Conservation (phyloP, 2,329 filamentous ascomycete genomes). For the Pezicula radicicola region DNA sequence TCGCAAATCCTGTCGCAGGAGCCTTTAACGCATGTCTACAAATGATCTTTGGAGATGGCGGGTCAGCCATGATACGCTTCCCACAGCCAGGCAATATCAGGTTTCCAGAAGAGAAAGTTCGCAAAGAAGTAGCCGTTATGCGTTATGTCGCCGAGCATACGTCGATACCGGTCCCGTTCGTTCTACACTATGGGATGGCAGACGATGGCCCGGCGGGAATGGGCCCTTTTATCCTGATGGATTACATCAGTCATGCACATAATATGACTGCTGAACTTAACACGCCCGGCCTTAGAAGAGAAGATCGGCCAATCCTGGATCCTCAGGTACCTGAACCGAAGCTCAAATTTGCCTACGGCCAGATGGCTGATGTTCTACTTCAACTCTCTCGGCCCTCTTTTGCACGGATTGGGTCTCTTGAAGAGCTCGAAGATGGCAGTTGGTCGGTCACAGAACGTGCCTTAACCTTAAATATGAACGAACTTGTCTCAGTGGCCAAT, state of each 20-base stretch:
- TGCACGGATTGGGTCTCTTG: conserved; percentile 35
- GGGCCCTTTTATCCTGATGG: conserved; percentile 34
- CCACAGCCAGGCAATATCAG: conserved; percentile 3
- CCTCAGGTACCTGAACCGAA: conserved; percentile 29
- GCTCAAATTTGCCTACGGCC: conserved; percentile 32
- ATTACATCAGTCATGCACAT: conserved; percentile 24
- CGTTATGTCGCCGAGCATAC: conserved; percentile 17
- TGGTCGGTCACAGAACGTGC: conserved; percentile 30
- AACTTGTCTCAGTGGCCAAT: conserved; percentile 25
- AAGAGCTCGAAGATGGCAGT: conserved; percentile 18
- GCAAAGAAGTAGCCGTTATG: conserved; percentile 25
- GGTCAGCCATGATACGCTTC: conserved; percentile 7
- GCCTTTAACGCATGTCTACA: not conserved
- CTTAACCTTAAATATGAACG: conserved; percentile 38
- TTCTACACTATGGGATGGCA: conserved; percentile 17
- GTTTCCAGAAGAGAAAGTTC: conserved; percentile 18
- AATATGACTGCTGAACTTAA: conserved; percentile 22
- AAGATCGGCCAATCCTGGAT: conserved; percentile 30
- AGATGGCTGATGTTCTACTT: conserved; percentile 38
- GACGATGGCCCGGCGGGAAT: conserved; percentile 17
- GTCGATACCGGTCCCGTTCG: conserved; percentile 20
- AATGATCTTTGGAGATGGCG: not conserved
- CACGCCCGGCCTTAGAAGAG: conserved; percentile 16
- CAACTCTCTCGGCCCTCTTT: conserved; percentile 33
- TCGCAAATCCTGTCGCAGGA: not conserved